A percentile compares a stretch with the other conserved stretches of the same genome.
These are phyloP conservation scores for Penicillium sp. DNA, from an alignment of 2,329 filamentous ascomycete genomes.

Conservation along the genomic window DNA sequence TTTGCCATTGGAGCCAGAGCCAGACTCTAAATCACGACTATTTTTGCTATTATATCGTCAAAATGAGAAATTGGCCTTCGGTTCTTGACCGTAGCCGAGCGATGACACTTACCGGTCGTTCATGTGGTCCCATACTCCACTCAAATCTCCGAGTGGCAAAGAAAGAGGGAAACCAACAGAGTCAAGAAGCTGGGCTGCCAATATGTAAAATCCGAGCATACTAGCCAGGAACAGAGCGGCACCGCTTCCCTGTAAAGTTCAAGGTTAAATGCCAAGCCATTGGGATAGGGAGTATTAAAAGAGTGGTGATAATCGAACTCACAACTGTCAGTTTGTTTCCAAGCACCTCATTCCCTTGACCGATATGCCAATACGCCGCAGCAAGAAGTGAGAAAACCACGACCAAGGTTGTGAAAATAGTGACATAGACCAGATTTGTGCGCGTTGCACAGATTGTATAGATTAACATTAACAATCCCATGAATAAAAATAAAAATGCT, in stretches of 20 bases:
- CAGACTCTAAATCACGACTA: not conserved
- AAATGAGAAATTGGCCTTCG: not conserved
- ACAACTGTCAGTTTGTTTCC: constrained; percentile 16
- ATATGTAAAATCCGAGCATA: constrained; percentile 16
- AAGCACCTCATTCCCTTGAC: constrained; percentile 2
- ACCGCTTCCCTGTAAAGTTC: constrained; percentile 7
- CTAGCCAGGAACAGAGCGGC: constrained; percentile 15
- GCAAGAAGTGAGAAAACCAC: constrained; percentile 13
- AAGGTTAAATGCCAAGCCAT: not conserved
- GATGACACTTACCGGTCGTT: constrained; percentile 4
- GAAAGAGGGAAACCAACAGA: constrained; percentile 16
- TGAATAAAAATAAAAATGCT: constrained; percentile 19
- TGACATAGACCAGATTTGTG: constrained; percentile 9
- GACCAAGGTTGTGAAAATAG: constrained; percentile 12
- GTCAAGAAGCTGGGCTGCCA: constrained; percentile 14
- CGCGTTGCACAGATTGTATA: constrained; percentile 17
- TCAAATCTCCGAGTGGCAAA: constrained; percentile 16
- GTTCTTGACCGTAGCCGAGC: not conserved
- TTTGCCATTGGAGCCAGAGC: not conserved
- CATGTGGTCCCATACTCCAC: constrained; percentile 3
- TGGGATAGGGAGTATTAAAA: too few species aligned
- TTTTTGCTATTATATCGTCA: not conserved
- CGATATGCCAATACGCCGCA: constrained; percentile 14
- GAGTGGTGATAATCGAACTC: not conserved
- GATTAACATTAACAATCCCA: constrained; percentile 15